phyloP scores from a whole-genome alignment of 805 yeast species.

The Nakazawaea pomicola region DNA sequence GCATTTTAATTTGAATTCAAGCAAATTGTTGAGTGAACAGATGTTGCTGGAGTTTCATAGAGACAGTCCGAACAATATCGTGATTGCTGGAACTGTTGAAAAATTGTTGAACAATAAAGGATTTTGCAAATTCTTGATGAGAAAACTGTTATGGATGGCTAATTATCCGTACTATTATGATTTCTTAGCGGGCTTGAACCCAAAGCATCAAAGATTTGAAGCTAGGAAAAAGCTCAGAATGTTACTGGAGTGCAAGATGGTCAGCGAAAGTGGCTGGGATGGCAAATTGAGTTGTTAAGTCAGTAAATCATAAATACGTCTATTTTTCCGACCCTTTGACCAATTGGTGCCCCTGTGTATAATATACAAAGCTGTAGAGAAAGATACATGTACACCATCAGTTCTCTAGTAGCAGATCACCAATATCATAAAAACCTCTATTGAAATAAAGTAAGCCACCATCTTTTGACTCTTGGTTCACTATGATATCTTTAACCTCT shows the following conservation, averaged over 20 bases:
- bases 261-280: not conserved
- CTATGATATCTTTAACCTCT: slow-evolving; percentile 54
- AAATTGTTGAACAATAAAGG: not conserved
- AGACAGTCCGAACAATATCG: not conserved
- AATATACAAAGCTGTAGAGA: too few species aligned
- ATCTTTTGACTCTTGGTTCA: slow-evolving; percentile 25
- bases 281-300: not conserved
- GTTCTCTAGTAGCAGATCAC: slow-evolving; percentile 16
- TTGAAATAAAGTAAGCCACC: slow-evolving; percentile 70
- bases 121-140: not conserved
- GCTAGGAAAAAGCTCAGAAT: not conserved
- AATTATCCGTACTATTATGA: not conserved
- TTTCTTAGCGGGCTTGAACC: not conserved
- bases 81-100: not conserved
- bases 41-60: not conserved
- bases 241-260: not conserved
- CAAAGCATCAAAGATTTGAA: not conserved
- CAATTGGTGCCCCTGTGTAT: too few species aligned
- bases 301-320: too few species aligned
- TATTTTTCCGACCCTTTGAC: too few species aligned
- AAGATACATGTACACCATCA: too few species aligned
- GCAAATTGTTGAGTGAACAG: not conserved
- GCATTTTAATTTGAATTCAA: not conserved
- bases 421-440: slow-evolving; percentile 49
- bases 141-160: slow-evolving; percentile 2